Conservation (phyloP, 495 filamentous ascomycete genomes). For the Lasiosphaeriaceae sp. region DNA sequence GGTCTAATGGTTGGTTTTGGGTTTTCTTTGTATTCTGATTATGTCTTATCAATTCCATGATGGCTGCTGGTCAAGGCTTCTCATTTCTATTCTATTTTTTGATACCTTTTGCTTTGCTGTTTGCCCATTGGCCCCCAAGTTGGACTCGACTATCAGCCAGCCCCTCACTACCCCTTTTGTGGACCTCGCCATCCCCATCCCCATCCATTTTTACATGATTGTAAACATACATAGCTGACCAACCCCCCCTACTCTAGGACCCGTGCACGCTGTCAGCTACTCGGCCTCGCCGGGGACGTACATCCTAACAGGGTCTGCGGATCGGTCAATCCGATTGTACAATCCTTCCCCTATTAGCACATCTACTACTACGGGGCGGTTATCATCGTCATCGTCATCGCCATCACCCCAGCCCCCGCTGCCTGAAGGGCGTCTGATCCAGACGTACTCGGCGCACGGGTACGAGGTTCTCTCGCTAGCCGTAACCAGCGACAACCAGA, state of each 20-base stretch:
- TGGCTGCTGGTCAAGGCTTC: no score
- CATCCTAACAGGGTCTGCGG: slow-evolving; percentile 80
- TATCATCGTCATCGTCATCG: neutral
- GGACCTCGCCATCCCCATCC: neutral
- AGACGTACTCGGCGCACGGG: slow-evolving; percentile 83
- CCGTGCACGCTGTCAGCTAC: slow-evolving; percentile 71
- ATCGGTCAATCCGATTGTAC: slow-evolving; percentile 81
- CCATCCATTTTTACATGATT: neutral
- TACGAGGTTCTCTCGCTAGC: slow-evolving; percentile 82
- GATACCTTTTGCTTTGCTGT: no score
- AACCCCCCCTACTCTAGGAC: slow-evolving; percentile 42
- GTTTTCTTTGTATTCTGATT: neutral
- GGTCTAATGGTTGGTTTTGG: slow-evolving; percentile 29
- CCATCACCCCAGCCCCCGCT: slow-evolving; percentile 24
- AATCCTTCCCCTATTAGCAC: slow-evolving; percentile 51
- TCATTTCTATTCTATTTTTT: no score
- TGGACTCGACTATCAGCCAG: no score
- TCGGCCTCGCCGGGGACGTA: slow-evolving; percentile 65
- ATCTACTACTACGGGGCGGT: slow-evolving; percentile 22
- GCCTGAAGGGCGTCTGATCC: slow-evolving; percentile 57
- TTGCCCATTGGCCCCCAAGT: no score
- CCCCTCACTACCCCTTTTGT: neutral
- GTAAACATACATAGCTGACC: slow-evolving; percentile 9
- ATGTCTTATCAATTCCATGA: neutral
- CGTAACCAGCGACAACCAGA: slow-evolving; percentile 71